phyloP scores from a whole-genome alignment of 1,139 yeast genomes.

The Hyphopichia khmerensis region DNA sequence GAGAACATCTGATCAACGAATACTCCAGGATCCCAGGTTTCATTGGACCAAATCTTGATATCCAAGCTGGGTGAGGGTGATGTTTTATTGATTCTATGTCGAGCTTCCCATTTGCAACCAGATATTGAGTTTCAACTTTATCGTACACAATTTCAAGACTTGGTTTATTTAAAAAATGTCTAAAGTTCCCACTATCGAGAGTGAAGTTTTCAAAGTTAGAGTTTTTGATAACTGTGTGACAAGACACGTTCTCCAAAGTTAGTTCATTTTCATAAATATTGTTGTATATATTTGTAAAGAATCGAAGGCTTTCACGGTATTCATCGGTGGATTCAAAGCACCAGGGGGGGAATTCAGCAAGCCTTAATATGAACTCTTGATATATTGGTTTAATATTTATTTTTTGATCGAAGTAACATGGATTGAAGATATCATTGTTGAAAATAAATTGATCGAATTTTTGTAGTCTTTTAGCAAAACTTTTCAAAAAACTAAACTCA shows the following conservation, averaged over 20 bases:
- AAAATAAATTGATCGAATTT: background rate
- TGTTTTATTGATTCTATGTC: background rate
- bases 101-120: background rate
- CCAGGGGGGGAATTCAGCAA: background rate
- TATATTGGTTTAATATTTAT: background rate
- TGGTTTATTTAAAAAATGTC: background rate
- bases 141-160: background rate
- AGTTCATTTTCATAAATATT: constrained; percentile 2
- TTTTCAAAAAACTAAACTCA: background rate
- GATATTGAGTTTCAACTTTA: background rate
- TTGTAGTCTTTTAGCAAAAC: background rate
- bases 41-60: background rate
- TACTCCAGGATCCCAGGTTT: background rate
- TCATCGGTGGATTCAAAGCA: background rate
- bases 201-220: background rate
- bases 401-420: background rate
- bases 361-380: background rate
- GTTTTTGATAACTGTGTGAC: background rate
- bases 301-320: background rate
- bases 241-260: background rate
- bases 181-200: background rate
- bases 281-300: background rate
- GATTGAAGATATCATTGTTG: background rate
- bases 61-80: constrained; percentile 1
- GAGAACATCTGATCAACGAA: background rate